phyloP scores from a whole-genome alignment of 371 early-diverging fungal genomes.

The Rhizopus arrhizus region DNA sequence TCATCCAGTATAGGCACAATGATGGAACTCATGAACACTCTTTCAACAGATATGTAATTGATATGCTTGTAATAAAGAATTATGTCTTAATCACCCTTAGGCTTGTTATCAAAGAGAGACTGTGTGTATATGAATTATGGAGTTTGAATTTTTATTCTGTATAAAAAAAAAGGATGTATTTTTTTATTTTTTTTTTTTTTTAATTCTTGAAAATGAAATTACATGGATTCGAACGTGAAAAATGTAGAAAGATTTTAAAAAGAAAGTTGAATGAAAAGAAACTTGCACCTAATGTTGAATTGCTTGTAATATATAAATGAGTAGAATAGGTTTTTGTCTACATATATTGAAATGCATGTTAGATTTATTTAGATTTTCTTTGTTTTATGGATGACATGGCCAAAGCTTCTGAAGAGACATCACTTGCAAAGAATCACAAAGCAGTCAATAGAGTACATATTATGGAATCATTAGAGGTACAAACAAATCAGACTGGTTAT shows the following conservation, averaged over 20 bases:
- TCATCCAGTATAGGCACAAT: constrained; percentile 43
- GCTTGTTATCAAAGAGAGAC: no score
- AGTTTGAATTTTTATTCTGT: not conserved
- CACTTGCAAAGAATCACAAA: not conserved
- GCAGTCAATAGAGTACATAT: constrained; percentile 3
- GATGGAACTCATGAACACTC: constrained; percentile 39
- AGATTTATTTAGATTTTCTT: constrained; percentile 13
- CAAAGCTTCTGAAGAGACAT: constrained; percentile 3
- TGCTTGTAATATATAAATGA: constrained; percentile 1
- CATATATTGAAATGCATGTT: not conserved
- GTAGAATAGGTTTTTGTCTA: not conserved
- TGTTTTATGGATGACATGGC: constrained; percentile 17
- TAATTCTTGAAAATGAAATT: not conserved
- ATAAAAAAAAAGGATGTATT: no score
- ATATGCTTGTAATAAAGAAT: no score
- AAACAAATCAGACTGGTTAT: no score
- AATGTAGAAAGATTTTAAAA: not conserved
- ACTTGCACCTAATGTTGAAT: constrained; percentile 2
- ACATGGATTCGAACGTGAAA: not conserved
- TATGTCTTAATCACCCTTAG: no score
- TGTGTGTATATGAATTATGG: no score
- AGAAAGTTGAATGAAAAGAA: not conserved
- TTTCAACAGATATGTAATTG: constrained; percentile 24
- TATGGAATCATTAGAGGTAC: constrained; percentile 10
- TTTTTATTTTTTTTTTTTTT: constrained; percentile 2